A percentile compares a stretch with the other conserved stretches of the same genome.
phyloP scores from a whole-genome alignment of 768 basidiomycete genomes.

The Hemileccinum rubropunctum region DNA sequence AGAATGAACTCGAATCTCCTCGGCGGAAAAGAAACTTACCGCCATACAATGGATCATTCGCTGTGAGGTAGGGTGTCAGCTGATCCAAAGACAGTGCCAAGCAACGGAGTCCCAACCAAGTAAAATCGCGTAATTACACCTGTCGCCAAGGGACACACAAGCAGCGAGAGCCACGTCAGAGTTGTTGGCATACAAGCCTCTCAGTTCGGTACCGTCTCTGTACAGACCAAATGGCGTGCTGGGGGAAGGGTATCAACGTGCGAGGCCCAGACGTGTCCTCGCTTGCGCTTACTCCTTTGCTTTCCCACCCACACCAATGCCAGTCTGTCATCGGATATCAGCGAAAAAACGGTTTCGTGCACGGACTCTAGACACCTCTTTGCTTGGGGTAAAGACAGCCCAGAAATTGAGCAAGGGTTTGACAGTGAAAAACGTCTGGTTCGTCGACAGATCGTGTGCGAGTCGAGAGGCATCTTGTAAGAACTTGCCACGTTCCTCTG shows the following conservation, averaged over 20 bases:
- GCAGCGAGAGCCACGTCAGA: constrained; percentile 67
- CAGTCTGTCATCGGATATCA: constrained; percentile 44
- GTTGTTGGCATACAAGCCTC: constrained; percentile 68
- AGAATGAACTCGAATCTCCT: neutral
- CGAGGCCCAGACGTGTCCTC: neutral
- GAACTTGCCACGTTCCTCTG: constrained; percentile 59
- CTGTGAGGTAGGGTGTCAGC: constrained; percentile 34
- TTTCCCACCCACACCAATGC: constrained; percentile 63
- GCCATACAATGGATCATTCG: constrained; percentile 77
- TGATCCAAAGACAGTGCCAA: neutral
- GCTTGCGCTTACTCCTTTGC: constrained; percentile 59
- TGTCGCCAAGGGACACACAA: constrained; percentile 57
- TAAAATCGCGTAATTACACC: constrained; percentile 75
- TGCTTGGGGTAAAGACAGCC: constrained; percentile 75
- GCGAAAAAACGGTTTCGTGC: constrained; percentile 21
- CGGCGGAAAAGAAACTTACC: constrained; percentile 39
- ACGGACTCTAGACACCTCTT: constrained; percentile 46
- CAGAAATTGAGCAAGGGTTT: constrained; percentile 77
- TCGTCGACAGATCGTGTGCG: constrained; percentile 64
- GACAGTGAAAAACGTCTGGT: constrained; percentile 76
- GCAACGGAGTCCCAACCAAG: constrained; percentile 46
- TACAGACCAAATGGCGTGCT: constrained; percentile 78
- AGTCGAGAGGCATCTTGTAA: constrained; percentile 62
- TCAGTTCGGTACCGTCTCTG: constrained; percentile 72
- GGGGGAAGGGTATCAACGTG: constrained; percentile 6